A percentile compares a stretch with the other conserved stretches of the same genome.
These are phyloP conservation scores for Stephanodiscus minutulus DNA, from an alignment of 108 stramenopile genomes.

Conservation along the genomic window DNA sequence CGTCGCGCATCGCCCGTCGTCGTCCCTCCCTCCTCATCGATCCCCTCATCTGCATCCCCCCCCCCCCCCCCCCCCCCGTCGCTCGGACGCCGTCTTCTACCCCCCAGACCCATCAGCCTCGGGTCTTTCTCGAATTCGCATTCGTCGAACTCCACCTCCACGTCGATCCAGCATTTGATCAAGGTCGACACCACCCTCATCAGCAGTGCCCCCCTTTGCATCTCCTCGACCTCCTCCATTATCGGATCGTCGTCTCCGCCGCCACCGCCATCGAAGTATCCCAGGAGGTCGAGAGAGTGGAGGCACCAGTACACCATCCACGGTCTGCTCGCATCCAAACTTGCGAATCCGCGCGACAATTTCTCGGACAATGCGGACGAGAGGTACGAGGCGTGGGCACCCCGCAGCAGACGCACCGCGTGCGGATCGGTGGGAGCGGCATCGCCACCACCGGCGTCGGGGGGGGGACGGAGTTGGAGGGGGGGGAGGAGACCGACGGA, in stretches of 20 bases:
- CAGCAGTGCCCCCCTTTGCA: conserved; percentile 40
- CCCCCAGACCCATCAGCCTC: conserved; percentile 1
- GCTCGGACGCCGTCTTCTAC: background rate
- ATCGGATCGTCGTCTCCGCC: background rate
- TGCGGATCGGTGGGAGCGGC: conserved; percentile 5
- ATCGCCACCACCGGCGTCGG: background rate
- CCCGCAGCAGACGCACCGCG: conserved; percentile 51
- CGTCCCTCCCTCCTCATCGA: background rate
- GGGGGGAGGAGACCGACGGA: conserved; percentile 58
- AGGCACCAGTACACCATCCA: conserved; percentile 98
- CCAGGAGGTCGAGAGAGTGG: conserved; percentile 91
- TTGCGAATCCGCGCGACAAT: conserved; percentile 66
- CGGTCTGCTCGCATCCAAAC: conserved; percentile 93
- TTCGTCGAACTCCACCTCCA: conserved; percentile 10
- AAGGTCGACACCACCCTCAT: conserved; percentile 70
- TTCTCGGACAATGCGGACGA: conserved; percentile 32
- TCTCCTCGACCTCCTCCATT: conserved; percentile 11
- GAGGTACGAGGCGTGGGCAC: conserved; percentile 53
- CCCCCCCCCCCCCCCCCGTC: background rate
- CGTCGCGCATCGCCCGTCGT: background rate
- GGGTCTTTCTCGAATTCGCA: conserved; percentile 25
- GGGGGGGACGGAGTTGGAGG: too few relatives aligned
- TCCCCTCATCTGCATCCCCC: too few relatives aligned
- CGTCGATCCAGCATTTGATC: conserved; percentile 55
- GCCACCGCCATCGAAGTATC: conserved; percentile 41